phyloP scores from a whole-genome alignment of 495 filamentous ascomycete genomes.

The Pyrenula aspistea region DNA sequence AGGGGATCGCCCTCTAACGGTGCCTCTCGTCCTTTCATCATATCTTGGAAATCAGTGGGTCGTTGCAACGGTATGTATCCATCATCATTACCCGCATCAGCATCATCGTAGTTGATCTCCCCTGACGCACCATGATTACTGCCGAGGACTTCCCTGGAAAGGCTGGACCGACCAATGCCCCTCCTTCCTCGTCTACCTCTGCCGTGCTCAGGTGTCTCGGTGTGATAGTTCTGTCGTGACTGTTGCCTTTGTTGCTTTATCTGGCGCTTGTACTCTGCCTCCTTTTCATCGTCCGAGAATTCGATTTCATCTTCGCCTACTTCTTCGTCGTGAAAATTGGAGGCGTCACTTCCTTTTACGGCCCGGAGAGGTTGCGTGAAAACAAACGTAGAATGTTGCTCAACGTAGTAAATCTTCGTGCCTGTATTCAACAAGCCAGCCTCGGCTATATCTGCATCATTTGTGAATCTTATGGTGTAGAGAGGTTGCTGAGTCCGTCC shows the following conservation, averaged over 20 bases:
- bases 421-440: slow-evolving; percentile 45
- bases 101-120: slow-evolving; percentile 46
- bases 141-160: slow-evolving; percentile 6
- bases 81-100: slow-evolving; percentile 35
- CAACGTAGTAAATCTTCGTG: slow-evolving; percentile 66
- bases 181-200: slow-evolving; percentile 17
- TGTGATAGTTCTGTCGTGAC: slow-evolving; percentile 30
- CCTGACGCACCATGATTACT: slow-evolving; percentile 24
- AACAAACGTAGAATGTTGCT: slow-evolving; percentile 60
- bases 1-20: slow-evolving; percentile 32
- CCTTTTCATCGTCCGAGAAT: slow-evolving; percentile 92
- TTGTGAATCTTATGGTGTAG: slow-evolving; percentile 65
- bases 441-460: slow-evolving; percentile 49
- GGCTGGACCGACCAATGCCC: not conserved
- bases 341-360: slow-evolving; percentile 79
- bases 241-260: slow-evolving; percentile 43
- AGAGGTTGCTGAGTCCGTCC: slow-evolving; percentile 72
- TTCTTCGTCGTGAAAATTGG: slow-evolving; percentile 89
- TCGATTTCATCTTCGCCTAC: slow-evolving; percentile 74
- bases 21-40: slow-evolving; percentile 31
- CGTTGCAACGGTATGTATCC: slow-evolving; percentile 57
- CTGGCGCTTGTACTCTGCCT: slow-evolving; percentile 68
- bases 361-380: slow-evolving; percentile 70
- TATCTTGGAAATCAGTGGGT: slow-evolving; percentile 45
- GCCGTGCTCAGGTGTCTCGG: slow-evolving; percentile 21